phyloP scores from a whole-genome alignment of 2,329 filamentous ascomycete genomes.

The Tolypocladium tropicale region DNA sequence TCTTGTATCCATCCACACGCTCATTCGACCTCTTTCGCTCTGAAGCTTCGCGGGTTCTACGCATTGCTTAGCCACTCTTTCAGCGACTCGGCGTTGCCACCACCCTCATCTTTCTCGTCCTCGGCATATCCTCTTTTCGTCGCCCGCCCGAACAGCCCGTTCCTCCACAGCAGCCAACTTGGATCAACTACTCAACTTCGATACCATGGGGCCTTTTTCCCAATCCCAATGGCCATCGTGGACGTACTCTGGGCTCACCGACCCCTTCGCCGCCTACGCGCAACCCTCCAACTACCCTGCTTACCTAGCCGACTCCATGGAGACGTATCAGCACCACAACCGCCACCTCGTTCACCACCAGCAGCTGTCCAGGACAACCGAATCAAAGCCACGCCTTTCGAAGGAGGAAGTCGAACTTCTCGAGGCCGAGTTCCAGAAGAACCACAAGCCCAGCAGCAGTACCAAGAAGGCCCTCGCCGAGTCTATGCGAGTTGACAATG shows the following conservation, averaged over 20 bases:
- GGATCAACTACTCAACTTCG: not conserved
- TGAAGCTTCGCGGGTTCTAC: not conserved
- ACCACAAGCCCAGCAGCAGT: slow-evolving; percentile 53
- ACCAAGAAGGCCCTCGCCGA: slow-evolving; percentile 52
- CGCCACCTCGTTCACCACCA: slow-evolving; percentile 24
- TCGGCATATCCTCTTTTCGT: no score
- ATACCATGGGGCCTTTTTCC: slow-evolving; percentile 21
- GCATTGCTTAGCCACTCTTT: slow-evolving; percentile 2
- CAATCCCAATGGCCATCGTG: slow-evolving; percentile 25
- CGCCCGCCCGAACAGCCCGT: not conserved
- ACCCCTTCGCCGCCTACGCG: slow-evolving; percentile 20
- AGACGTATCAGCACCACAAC: slow-evolving; percentile 25
- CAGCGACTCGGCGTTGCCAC: not conserved
- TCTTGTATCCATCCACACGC: not conserved
- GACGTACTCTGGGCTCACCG: slow-evolving; percentile 18
- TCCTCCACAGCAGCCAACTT: not conserved
- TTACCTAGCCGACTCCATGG: slow-evolving; percentile 28
- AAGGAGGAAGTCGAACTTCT: slow-evolving; percentile 50
- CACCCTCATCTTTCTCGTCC: no score
- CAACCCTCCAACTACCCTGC: slow-evolving; percentile 19
- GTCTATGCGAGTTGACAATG: slow-evolving; percentile 50
- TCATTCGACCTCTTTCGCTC: not conserved
- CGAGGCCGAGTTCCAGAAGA: slow-evolving; percentile 52
- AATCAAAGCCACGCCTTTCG: slow-evolving; percentile 43
- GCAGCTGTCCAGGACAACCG: slow-evolving; percentile 28